phyloP scores from a whole-genome alignment of 176 grass and related monocot genomes.

The Hordeum marinum region DNA sequence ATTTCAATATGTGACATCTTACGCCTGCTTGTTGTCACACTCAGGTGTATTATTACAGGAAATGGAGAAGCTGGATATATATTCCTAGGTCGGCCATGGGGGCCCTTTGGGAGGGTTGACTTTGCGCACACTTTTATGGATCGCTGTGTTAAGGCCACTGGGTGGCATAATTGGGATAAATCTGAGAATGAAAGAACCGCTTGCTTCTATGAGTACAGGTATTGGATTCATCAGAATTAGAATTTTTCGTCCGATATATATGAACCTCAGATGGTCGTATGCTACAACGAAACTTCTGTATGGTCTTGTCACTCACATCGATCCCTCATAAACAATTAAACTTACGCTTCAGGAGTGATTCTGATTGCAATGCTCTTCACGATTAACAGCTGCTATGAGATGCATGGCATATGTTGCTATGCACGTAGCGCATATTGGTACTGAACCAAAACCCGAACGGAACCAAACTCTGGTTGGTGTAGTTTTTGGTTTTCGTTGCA shows the following conservation, averaged over 20 bases:
- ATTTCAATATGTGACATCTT: not conserved
- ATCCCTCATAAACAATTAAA: not conserved
- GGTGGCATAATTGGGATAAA: constrained; percentile 99
- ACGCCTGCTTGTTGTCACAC: constrained; percentile 8
- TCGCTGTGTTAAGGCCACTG: constrained; percentile 61
- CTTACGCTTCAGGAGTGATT: not conserved
- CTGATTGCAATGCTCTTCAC: not conserved
- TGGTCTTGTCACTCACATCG: not conserved
- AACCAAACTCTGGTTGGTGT: not conserved
- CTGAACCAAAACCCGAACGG: not conserved
- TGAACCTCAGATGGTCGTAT: not conserved
- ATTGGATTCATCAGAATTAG: not conserved
- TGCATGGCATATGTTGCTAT: not conserved
- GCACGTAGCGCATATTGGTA: not conserved
- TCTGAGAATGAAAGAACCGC: constrained; percentile 84
- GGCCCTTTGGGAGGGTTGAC: constrained; percentile 91
- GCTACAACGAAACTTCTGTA: not conserved
- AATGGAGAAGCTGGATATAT: constrained; percentile 69
- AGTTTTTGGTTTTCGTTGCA: not conserved
- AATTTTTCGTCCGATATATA: not conserved
- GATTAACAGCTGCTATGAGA: not conserved
- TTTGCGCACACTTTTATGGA: constrained; percentile 97
- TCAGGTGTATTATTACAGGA: constrained; percentile 90
- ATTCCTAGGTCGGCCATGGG: constrained; percentile 94
- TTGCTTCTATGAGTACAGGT: constrained; percentile 98